These are phyloP conservation scores for Citrus sp. DNA, from an alignment of 345 rosid genomes.

Conservation along the genomic window DNA sequence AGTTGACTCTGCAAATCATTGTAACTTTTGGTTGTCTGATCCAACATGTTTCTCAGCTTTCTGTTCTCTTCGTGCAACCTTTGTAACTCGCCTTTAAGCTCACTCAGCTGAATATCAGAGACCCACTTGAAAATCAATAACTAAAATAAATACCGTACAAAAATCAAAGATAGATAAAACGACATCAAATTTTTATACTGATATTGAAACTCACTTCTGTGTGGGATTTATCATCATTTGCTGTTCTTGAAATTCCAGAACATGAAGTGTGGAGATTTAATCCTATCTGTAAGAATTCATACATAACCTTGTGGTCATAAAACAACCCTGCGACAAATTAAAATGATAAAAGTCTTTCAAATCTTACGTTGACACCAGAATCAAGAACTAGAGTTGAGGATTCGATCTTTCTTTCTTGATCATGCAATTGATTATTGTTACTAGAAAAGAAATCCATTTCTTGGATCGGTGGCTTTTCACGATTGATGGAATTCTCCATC, in stretches of 20 bases:
- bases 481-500: conserved; percentile 18
- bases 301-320: not conserved
- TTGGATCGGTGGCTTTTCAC: conserved; percentile 36
- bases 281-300: conserved; percentile 41
- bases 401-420: conserved; percentile 29
- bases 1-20: conserved; percentile 61
- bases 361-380: conserved; percentile 52
- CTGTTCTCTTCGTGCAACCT: conserved; percentile 67
- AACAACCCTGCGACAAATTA: too few relatives aligned
- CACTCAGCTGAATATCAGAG: conserved; percentile 35
- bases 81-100: conserved; percentile 46
- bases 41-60: conserved; percentile 56
- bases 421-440: conserved; percentile 25
- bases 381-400: conserved; percentile 31
- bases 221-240: conserved; percentile 31
- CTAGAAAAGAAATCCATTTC: conserved; percentile 84
- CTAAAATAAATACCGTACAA: not conserved
- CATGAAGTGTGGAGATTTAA: conserved; percentile 45
- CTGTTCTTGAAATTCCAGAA: conserved; percentile 33
- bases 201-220: conserved; percentile 38
- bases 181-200: not conserved
- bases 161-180: not conserved
- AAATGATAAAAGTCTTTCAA: conserved; percentile 8
- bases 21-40: conserved; percentile 57
- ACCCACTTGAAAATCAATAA: not conserved